These are phyloP conservation scores for Themeda triandra DNA, from an alignment of 176 grass and related monocot species.

Conservation along the genomic window DNA sequence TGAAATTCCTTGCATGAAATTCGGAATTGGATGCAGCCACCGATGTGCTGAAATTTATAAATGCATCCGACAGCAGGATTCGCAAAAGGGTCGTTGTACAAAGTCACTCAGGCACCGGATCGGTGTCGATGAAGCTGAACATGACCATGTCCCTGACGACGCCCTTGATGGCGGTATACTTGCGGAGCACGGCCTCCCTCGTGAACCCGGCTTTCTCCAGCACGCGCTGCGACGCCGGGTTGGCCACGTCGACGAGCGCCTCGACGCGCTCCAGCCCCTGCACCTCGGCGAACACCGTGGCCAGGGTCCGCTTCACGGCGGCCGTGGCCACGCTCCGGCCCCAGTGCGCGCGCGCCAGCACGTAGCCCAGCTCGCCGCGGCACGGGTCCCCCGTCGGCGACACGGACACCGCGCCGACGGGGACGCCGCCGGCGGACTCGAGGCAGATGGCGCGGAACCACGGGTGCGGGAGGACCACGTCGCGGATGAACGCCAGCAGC, in stretches of 20 bases:
- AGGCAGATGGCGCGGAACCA: constrained; percentile 80
- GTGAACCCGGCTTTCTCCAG: constrained; percentile 85
- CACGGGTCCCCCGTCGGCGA: constrained; percentile 37
- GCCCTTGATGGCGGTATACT: constrained; percentile 38
- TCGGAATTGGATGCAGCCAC: too few species aligned
- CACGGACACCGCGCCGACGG: constrained; percentile 62
- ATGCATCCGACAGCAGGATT: background rate
- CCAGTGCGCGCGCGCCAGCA: constrained; percentile 62
- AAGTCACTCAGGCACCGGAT: constrained; percentile 22
- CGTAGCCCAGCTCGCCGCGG: constrained; percentile 68
- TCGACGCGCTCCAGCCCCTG: constrained; percentile 62
- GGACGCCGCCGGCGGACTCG: background rate
- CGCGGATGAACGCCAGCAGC: constrained; percentile 55
- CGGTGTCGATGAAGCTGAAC: constrained; percentile 62
- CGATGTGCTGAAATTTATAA: too few species aligned
- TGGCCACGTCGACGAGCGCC: constrained; percentile 60
- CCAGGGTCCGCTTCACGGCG: constrained; percentile 42
- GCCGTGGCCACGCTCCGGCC: constrained; percentile 56
- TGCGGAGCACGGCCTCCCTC: constrained; percentile 64
- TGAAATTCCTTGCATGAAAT: background rate
- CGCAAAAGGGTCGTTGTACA: background rate
- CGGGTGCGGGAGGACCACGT: constrained; percentile 56
- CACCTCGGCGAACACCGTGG: constrained; percentile 38
- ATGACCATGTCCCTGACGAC: constrained; percentile 39
- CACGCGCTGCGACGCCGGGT: constrained; percentile 73